phyloP scores from a whole-genome alignment of 805 yeast genomes.

The Scheffersomyces lignosus region DNA sequence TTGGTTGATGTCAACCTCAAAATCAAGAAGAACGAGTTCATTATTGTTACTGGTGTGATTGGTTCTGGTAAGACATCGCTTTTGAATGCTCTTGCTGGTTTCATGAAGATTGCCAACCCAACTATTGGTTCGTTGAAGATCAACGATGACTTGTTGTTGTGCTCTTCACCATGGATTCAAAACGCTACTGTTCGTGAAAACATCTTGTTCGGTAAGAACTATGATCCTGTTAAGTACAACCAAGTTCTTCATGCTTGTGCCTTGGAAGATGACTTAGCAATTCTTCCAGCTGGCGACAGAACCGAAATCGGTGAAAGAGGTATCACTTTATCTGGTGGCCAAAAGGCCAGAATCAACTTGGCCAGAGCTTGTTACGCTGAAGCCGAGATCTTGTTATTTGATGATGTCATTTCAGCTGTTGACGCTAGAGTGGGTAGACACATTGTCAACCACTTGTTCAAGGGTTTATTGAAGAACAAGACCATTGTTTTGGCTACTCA shows the following conservation, averaged over 20 bases:
- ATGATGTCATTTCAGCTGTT: constrained; percentile 47
- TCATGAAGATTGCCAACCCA: constrained; percentile 34
- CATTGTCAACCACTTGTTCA: constrained; percentile 35
- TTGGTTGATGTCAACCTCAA: constrained; percentile 32
- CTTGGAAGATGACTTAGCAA: constrained; percentile 36
- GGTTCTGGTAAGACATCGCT: constrained; percentile 46
- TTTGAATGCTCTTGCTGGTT: constrained; percentile 40
- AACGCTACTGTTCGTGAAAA: constrained; percentile 42
- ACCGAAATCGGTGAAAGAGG: constrained; percentile 49
- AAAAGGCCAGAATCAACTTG: constrained; percentile 44
- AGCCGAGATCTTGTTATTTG: constrained; percentile 35
- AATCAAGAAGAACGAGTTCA: constrained; percentile 34
- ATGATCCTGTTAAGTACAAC: constrained; percentile 27
- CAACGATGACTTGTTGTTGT: constrained; percentile 31
- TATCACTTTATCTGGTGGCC: constrained; percentile 46
- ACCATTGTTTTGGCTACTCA: constrained; percentile 45
- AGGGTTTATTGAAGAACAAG: constrained; percentile 30
- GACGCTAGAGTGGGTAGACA: constrained; percentile 45
- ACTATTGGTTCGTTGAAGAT: constrained; percentile 23
- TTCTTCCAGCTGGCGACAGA: constrained; percentile 36
- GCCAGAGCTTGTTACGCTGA: constrained; percentile 43
- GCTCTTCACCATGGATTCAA: constrained; percentile 45
- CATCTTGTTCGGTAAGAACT: constrained; percentile 37
- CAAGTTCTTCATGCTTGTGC: constrained; percentile 38
- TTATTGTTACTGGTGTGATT: constrained; percentile 43